Evolutionary conservation across 208 protist genomes (phyloP).

Genomic region (Acanthamoeba divionensis): DNA sequence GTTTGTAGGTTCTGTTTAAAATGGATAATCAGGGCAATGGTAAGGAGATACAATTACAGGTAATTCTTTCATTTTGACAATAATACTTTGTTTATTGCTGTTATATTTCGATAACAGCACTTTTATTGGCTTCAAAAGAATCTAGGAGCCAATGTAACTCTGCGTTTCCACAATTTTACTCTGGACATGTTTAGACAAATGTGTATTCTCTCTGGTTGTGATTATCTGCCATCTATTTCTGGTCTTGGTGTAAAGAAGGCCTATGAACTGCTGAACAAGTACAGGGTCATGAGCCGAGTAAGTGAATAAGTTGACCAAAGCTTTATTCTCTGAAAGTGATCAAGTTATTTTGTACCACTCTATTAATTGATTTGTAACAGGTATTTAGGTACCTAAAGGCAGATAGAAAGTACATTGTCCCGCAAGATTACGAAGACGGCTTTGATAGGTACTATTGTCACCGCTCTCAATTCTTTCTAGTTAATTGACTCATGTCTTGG

Average conservation of each 20-base stretch:
- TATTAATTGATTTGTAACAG: neutral
- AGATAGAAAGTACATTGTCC: neutral
- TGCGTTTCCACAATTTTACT: constrained; percentile 71
- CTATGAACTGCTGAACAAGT: neutral
- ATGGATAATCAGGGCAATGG: constrained; percentile 78
- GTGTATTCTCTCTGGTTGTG: constrained; percentile 96
- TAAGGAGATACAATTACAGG: constrained; percentile 58
- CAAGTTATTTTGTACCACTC: neutral
- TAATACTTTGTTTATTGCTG: no score
- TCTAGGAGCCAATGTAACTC: constrained; percentile 40
- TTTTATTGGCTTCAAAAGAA: neutral
- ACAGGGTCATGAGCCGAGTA: constrained; percentile 4
- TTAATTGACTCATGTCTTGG: no score
- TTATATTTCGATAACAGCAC: constrained; percentile 23
- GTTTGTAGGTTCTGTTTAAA: constrained; percentile 77
- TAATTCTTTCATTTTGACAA: no score
- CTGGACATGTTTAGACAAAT: constrained; percentile 88
- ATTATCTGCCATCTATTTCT: constrained; percentile 91
- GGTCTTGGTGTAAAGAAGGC: constrained; percentile 53
- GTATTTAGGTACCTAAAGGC: neutral
- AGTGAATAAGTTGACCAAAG: no score
- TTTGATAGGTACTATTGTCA: no score
- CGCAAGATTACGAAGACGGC: neutral
- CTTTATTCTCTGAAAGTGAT: no score
- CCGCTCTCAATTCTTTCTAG: no score